Percentiles rank a stretch among this genome's conserved stretches.
These are phyloP conservation scores for Rhizophora mangle DNA, from an alignment of 345 rosid species.

Conservation along the genomic window DNA sequence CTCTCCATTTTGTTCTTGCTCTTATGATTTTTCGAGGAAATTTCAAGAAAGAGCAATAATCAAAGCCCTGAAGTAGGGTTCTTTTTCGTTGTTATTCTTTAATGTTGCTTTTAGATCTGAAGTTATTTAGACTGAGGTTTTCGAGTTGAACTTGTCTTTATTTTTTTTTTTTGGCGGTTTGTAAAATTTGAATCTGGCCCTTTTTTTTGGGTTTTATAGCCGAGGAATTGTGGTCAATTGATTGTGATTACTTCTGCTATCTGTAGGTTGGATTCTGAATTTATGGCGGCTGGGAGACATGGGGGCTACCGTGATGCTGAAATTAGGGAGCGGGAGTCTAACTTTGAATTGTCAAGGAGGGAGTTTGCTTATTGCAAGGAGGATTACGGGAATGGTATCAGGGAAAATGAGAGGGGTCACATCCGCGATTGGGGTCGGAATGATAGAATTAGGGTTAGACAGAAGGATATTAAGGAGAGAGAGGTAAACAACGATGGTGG, in stretches of 20 bases:
- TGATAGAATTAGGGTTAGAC: constrained; percentile 52
- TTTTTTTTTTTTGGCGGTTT: not conserved
- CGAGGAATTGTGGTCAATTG: not conserved
- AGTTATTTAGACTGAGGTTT: constrained; percentile 19
- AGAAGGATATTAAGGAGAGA: constrained; percentile 65
- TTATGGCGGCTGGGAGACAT: constrained; percentile 86
- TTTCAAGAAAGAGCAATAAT: not conserved
- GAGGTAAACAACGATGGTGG: constrained; percentile 60
- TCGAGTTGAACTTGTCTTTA: not conserved
- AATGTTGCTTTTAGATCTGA: constrained; percentile 14
- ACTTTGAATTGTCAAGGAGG: constrained; percentile 44
- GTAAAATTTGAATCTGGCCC: constrained; percentile 4
- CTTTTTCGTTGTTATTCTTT: not conserved
- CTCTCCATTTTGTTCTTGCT: not conserved
- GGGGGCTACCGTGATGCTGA: constrained; percentile 66
- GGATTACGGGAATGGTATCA: constrained; percentile 42
- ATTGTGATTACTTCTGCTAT: constrained; percentile 29
- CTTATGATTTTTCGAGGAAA: not conserved
- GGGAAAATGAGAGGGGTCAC: constrained; percentile 35
- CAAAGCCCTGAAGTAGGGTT: not conserved
- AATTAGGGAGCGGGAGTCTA: constrained; percentile 56
- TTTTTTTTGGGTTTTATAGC: not conserved
- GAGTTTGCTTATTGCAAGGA: constrained; percentile 47
- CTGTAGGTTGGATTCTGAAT: constrained; percentile 6
- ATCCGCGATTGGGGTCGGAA: constrained; percentile 39